Conservation (phyloP, 768 basidiomycete species). For the Lactifluus pinguis region DNA sequence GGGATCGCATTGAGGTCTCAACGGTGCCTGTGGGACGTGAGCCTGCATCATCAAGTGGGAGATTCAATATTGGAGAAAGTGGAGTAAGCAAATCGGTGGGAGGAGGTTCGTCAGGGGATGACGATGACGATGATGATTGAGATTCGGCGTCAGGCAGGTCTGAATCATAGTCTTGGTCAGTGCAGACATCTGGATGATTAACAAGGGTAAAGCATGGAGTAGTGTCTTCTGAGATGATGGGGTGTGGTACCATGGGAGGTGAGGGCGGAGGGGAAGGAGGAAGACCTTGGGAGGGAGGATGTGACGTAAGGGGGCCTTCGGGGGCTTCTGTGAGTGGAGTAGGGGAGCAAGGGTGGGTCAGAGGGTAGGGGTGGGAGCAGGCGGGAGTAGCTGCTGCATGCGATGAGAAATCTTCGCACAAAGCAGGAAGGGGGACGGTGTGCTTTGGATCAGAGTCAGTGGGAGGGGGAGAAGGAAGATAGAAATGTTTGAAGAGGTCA, state of each 20-base stretch:
- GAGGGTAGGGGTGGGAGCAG: background rate
- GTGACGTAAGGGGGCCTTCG: slow-evolving; percentile 14
- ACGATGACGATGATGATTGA: slow-evolving; percentile 8
- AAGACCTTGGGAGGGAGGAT: slow-evolving; percentile 4
- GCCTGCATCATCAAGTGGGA: slow-evolving; percentile 3
- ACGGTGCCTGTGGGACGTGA: slow-evolving; percentile 4
- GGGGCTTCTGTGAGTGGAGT: background rate
- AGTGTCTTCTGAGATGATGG: no score
- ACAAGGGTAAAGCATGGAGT: background rate
- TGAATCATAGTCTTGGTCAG: background rate
- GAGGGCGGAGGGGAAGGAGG: slow-evolving; percentile 19
- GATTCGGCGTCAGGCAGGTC: background rate
- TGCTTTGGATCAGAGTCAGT: slow-evolving; percentile 21
- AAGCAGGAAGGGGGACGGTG: slow-evolving; percentile 17
- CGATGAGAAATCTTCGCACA: slow-evolving; percentile 11
- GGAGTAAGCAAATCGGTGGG: slow-evolving; percentile 10
- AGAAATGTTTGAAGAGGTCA: slow-evolving; percentile 9
- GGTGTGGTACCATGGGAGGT: no score
- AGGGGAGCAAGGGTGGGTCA: background rate
- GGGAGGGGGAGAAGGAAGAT: slow-evolving; percentile 18
- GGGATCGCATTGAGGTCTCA: slow-evolving; percentile 13
- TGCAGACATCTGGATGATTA: background rate
- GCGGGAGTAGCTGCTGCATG: background rate
- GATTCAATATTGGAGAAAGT: slow-evolving; percentile 10
- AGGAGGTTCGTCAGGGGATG: slow-evolving; percentile 3